Conservation (phyloP, 2,329 filamentous ascomycete species). For the Penicillium brevicompactum region DNA sequence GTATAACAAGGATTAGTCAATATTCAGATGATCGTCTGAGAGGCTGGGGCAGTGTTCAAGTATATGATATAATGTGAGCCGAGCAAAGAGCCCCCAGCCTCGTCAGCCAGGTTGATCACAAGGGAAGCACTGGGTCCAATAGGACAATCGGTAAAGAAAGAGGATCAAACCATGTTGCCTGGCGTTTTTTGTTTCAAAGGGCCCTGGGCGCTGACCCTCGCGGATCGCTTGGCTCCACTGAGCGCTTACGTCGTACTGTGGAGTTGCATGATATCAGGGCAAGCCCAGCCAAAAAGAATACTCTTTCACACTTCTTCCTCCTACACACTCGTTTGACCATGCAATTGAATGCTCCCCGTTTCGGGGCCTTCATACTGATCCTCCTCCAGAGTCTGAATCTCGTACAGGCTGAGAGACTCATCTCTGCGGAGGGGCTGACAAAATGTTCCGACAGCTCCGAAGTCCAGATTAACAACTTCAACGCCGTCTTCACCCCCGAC, state of each 20-base stretch:
- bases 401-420: slow-evolving; percentile 16
- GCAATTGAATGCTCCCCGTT: slow-evolving; percentile 4
- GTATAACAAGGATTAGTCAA: neutral
- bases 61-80: neutral
- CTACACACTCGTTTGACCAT: slow-evolving; percentile 6
- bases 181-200: neutral
- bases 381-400: slow-evolving; percentile 6
- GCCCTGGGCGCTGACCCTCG: neutral
- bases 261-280: slow-evolving; percentile 13
- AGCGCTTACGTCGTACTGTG: slow-evolving; percentile 15
- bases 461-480: slow-evolving; percentile 23
- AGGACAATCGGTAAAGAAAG: neutral
- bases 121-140: neutral
- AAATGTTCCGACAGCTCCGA: slow-evolving; percentile 20
- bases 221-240: slow-evolving; percentile 9
- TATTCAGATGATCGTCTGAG: neutral
- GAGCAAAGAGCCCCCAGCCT: neutral
- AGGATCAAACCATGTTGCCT: slow-evolving; percentile 1
- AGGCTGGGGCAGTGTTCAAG: neutral
- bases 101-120: neutral
- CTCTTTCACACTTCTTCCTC: slow-evolving; percentile 1
- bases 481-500: slow-evolving; percentile 46
- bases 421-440: slow-evolving; percentile 19
- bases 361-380: slow-evolving; percentile 3
- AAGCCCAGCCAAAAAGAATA: neutral